Evolutionary conservation across 1,284 basidiomycete genomes (phyloP), one percentile per base, ranked within the genome.

Genomic region (Mycosarcoma mackinlayi): DNA sequence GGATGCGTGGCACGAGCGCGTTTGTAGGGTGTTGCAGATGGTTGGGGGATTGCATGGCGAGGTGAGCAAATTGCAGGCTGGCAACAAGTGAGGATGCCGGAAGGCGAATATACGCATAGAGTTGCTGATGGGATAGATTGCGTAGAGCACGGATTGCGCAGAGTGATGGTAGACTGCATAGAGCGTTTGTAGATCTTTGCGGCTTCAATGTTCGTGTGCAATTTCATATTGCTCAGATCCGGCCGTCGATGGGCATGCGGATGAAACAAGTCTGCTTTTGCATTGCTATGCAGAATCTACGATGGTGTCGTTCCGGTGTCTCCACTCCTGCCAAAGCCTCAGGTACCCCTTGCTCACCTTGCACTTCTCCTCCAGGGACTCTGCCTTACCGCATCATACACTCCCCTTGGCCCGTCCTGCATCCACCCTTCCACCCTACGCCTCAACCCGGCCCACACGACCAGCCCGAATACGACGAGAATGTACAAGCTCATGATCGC

Each of bases 401-500:
- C 16, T 2, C 54, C 63, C n/a, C 38, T 38, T 16, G 68, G 55
- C 0, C 58, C 68, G 13, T 52, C 11, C 9, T 49, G 18, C 9
- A 41, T 23, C 69, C 69, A 67, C 0, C 56, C 47, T 11, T 54
- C 33, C 24, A 69, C 18, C 18, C 70, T 46, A 0, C 63, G 55
- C 28, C 69, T 54, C 27, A 72, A 14, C 4, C 35, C 51, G 1
- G 73, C 55, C 18, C 55, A 51, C 10, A 16, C 58, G 1, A 75
- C 45, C 39, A 79, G 49, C 1, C 37, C 77, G 3, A 71, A 23
- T 1, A 78, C 60, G 4, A 64, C 62, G 1, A 79, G 13, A 25
- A 82, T 44, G 46, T 81, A 82, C 41, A 80, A 46, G 3, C 72
- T 60, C 6, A 82, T 79, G 23, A 81, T 79, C 18, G 58, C 56